These are phyloP conservation scores for Lanmaoa pseudosensibilis DNA, from an alignment of 768 basidiomycete species.

Conservation along the genomic window DNA sequence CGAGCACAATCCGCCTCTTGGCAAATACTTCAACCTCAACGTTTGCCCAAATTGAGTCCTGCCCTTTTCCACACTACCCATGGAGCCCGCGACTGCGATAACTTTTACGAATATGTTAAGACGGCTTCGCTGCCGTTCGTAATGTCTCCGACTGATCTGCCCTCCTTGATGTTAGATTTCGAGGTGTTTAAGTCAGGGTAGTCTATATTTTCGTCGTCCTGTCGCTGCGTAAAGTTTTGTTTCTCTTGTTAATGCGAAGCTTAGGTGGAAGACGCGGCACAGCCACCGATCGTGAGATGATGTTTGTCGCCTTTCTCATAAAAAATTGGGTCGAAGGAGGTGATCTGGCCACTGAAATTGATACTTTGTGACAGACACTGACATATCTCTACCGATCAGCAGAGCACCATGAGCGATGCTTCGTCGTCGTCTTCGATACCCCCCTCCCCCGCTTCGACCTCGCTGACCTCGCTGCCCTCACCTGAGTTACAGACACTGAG, in stretches of 20 bases:
- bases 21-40: conserved; percentile 67
- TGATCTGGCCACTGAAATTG: neutral
- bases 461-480: conserved; percentile 57
- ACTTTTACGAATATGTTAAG: neutral
- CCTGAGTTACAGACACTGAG: conserved; percentile 54
- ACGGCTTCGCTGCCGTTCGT: neutral
- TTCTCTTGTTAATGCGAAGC: neutral
- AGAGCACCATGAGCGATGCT: conserved; percentile 22
- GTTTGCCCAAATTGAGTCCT: conserved; percentile 25
- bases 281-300: conserved; percentile 35
- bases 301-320: conserved; percentile 13
- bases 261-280: conserved; percentile 1
- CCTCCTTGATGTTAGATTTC: neutral
- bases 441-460: conserved; percentile 51
- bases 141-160: neutral
- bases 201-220: neutral
- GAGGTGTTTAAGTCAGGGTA: neutral
- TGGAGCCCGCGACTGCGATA: neutral
- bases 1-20: conserved; percentile 42
- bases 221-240: neutral
- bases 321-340: neutral
- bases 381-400: conserved; percentile 2
- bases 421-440: conserved; percentile 30
- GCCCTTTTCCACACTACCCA: neutral
- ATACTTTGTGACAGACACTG: neutral